Conservation (phyloP, 2,329 filamentous ascomycete genomes). For the Aspergillus sp. region DNA sequence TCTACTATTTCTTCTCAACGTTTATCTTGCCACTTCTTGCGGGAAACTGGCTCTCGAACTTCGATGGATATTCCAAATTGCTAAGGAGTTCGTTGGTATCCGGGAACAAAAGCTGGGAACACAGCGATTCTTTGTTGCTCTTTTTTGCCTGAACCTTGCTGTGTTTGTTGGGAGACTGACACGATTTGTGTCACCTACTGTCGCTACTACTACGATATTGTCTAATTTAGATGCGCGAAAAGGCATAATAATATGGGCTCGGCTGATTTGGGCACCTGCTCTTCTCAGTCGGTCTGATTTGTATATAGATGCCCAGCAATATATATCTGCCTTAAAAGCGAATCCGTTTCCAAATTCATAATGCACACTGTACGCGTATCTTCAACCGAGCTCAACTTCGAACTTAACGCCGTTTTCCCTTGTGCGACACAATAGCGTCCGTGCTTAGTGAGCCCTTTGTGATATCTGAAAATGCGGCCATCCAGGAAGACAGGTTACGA, state of each 20-base stretch:
- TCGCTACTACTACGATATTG: constrained; percentile 25
- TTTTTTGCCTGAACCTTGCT: neutral
- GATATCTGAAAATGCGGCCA: neutral
- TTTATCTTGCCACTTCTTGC: neutral
- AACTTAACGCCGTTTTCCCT: neutral
- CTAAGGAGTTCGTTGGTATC: constrained; percentile 14
- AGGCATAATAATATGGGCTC: constrained; percentile 6
- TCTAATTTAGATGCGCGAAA: constrained; percentile 20
- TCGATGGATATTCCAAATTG: constrained; percentile 7
- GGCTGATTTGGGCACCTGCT: neutral
- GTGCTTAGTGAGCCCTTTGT: neutral
- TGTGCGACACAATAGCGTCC: constrained; percentile 1
- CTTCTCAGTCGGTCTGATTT: neutral
- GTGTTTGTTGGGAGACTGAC: constrained; percentile 14
- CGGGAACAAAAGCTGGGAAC: constrained; percentile 18
- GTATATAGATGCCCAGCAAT: constrained; percentile 7
- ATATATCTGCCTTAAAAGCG: neutral
- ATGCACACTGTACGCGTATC: neutral
- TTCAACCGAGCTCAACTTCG: neutral
- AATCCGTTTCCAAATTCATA: neutral
- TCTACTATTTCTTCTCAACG: neutral
- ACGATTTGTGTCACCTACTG: constrained; percentile 20
- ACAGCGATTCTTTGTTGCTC: constrained; percentile 3
- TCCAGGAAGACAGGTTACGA: neutral
- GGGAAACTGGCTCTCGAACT: constrained; percentile 1